Percentiles rank a stretch among this genome's conserved stretches.
These are phyloP conservation scores for Bryoglossum gracile DNA, from an alignment of 495 filamentous ascomycete species.

Conservation along the genomic window DNA sequence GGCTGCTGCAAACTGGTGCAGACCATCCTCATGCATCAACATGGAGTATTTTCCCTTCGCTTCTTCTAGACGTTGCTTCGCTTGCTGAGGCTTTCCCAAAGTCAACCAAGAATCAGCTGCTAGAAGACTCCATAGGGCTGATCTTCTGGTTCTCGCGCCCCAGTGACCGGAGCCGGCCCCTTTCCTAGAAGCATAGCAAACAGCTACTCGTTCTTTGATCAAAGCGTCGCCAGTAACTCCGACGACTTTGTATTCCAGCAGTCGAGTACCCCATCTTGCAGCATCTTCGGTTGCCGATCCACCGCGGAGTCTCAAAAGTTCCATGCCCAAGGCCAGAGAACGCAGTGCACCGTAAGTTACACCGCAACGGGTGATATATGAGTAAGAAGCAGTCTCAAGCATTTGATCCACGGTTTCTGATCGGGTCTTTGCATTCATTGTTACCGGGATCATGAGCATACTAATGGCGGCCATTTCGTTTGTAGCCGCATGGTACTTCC, in stretches of 20 bases:
- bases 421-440: slow-evolving; percentile 62
- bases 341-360: slow-evolving; percentile 70
- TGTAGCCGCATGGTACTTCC: slow-evolving; percentile 86
- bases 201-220: slow-evolving; percentile 73
- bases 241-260: slow-evolving; percentile 69
- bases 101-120: slow-evolving; percentile 77
- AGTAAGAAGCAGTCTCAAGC: slow-evolving; percentile 84
- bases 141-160: slow-evolving; percentile 70
- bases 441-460: slow-evolving; percentile 64
- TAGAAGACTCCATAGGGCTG: slow-evolving; percentile 82
- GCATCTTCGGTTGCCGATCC: slow-evolving; percentile 78
- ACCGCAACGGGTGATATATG: slow-evolving; percentile 77
- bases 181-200: slow-evolving; percentile 70
- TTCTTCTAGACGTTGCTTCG: slow-evolving; percentile 62
- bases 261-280: slow-evolving; percentile 71
- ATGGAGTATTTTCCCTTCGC: slow-evolving; percentile 61
- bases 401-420: slow-evolving; percentile 74
- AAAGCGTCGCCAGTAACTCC: slow-evolving; percentile 71
- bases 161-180: slow-evolving; percentile 55
- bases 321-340: slow-evolving; percentile 65
- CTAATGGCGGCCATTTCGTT: slow-evolving; percentile 89
- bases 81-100: slow-evolving; percentile 59
- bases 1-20: slow-evolving; percentile 46
- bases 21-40: slow-evolving; percentile 47
- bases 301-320: slow-evolving; percentile 72